These are phyloP conservation scores for Nevesoporus exiguus DNA, from an alignment of 768 basidiomycete genomes.

Conservation along the genomic window DNA sequence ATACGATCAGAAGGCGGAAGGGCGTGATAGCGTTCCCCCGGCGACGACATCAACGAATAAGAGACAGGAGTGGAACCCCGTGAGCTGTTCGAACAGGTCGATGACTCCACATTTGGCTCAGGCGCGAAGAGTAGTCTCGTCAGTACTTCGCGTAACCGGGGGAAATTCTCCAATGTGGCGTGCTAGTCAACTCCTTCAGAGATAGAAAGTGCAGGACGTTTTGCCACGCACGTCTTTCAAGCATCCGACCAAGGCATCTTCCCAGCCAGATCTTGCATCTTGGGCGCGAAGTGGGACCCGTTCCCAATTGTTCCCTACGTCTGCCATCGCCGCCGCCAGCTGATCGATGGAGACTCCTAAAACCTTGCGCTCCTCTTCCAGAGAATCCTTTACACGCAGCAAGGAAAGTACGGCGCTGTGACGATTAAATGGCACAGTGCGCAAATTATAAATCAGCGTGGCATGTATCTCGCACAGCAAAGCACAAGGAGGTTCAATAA, in stretches of 20 bases:
- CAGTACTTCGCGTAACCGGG: constrained; percentile 65
- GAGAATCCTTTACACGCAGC: constrained; percentile 37
- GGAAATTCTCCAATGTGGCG: constrained; percentile 69
- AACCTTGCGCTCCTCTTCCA: constrained; percentile 41
- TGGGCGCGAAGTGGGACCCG: constrained; percentile 65
- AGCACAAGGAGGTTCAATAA: constrained; percentile 63
- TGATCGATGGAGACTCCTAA: constrained; percentile 61
- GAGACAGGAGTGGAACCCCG: constrained; percentile 46
- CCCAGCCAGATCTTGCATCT: constrained; percentile 85
- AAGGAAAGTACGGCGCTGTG: constrained; percentile 74
- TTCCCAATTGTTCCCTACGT: constrained; percentile 86
- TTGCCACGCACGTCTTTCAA: constrained; percentile 77
- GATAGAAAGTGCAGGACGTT: neutral
- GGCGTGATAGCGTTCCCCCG: constrained; percentile 66
- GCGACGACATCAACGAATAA: constrained; percentile 45
- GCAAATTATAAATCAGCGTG: constrained; percentile 81
- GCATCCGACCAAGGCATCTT: constrained; percentile 85
- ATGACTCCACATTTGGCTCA: constrained; percentile 41
- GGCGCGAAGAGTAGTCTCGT: constrained; percentile 73
- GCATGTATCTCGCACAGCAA: constrained; percentile 89
- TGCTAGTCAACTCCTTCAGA: constrained; percentile 46
- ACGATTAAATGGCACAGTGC: constrained; percentile 75
- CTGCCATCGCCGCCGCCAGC: constrained; percentile 66
- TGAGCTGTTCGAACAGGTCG: constrained; percentile 45
- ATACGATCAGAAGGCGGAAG: constrained; percentile 79